Conservation (phyloP, 2,329 filamentous ascomycete species). For the Dissoconium aciculare region DNA sequence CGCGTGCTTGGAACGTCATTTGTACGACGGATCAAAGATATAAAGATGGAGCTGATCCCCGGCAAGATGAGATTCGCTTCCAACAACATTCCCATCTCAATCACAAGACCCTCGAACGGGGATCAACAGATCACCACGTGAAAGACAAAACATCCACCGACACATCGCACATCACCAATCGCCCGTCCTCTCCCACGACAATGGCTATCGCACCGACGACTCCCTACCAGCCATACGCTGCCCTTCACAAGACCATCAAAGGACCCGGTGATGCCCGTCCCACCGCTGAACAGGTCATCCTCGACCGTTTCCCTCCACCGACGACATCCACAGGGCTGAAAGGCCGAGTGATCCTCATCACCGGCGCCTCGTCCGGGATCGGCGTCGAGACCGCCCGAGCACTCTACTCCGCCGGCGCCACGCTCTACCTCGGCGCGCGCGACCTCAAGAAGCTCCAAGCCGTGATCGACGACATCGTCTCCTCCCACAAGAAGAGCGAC, state of each 20-base stretch:
- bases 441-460: slow-evolving; percentile 28
- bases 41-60: too few species aligned
- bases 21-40: too few species aligned
- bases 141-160: too few species aligned
- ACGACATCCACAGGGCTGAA: slow-evolving; percentile 22
- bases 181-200: too few species aligned
- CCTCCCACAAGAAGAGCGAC: slow-evolving; percentile 8
- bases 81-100: too few species aligned
- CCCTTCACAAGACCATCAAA: slow-evolving; percentile 10
- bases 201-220: slow-evolving; percentile 9
- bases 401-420: slow-evolving; percentile 32
- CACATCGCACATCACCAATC: too few species aligned
- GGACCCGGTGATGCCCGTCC: slow-evolving; percentile 19
- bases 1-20: too few species aligned
- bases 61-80: too few species aligned
- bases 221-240: slow-evolving; percentile 17
- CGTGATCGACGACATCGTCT: slow-evolving; percentile 18
- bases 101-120: too few species aligned
- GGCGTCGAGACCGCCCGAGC: slow-evolving; percentile 33
- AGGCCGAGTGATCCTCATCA: slow-evolving; percentile 29
- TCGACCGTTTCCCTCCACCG: too few species aligned
- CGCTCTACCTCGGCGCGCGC: slow-evolving; percentile 31
- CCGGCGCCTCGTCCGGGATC: slow-evolving; percentile 33
- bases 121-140: too few species aligned
- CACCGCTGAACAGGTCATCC: slow-evolving; percentile 17